These are phyloP conservation scores for Salvia splendens DNA, from an alignment of 257 asterid species.

Conservation along the genomic window DNA sequence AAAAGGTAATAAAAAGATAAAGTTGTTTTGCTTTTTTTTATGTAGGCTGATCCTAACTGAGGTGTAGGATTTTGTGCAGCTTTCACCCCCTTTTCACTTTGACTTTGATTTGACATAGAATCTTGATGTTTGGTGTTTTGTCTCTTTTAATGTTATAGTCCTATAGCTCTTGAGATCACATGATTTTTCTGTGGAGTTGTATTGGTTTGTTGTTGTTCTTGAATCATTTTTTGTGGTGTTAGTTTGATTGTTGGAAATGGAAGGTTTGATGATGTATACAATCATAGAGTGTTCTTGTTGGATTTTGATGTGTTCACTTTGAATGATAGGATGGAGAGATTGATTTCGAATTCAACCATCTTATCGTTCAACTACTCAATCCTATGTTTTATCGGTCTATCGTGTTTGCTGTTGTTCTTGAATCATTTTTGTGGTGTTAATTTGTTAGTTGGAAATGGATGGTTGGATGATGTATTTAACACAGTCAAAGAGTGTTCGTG, in stretches of 20 bases:
- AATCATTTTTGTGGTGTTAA: too few relatives aligned
- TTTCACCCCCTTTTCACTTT: conserved; percentile 22
- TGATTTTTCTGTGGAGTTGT: neutral
- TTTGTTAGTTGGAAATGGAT: too few relatives aligned
- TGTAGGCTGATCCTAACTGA: neutral
- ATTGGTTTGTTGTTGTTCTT: neutral
- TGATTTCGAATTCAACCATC: too few relatives aligned
- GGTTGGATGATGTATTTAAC: too few relatives aligned
- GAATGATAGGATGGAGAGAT: too few relatives aligned
- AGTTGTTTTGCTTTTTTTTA: conserved; percentile 11
- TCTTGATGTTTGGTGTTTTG: conserved; percentile 24
- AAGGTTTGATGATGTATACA: too few relatives aligned
- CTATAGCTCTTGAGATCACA: neutral
- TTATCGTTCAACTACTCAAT: too few relatives aligned
- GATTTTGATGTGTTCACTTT: too few relatives aligned
- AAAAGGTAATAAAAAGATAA: conserved; percentile 56
- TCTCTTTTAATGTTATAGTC: conserved; percentile 9
- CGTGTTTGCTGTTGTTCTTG: too few relatives aligned
- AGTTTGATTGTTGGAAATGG: neutral
- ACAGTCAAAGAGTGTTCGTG: too few relatives aligned
- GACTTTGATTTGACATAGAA: conserved; percentile 20
- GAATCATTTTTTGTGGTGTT: neutral
- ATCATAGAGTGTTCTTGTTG: too few relatives aligned
- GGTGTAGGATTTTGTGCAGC: neutral
- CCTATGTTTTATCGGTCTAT: too few relatives aligned